Evolutionary conservation across 2,329 filamentous ascomycete genomes (phyloP).

Genomic region (Fusarium sp.): DNA sequence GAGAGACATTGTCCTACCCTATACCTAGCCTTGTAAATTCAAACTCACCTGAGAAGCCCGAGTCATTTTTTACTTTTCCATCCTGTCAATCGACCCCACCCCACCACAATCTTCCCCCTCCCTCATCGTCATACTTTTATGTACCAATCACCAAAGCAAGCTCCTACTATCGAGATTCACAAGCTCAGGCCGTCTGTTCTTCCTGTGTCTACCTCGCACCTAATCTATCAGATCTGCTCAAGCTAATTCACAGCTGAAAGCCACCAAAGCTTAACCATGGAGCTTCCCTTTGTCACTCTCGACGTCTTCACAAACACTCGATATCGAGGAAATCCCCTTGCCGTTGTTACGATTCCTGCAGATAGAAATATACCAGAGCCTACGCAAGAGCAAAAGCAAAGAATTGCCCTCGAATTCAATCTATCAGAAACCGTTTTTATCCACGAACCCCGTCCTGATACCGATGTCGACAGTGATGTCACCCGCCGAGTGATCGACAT

Average conservation of each 20-base stretch:
- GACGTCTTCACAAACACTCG: constrained; percentile 65
- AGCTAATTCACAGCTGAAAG: constrained; percentile 1
- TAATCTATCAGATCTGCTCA: constrained; percentile 1
- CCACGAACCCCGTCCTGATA: constrained; percentile 54
- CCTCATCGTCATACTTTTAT: constrained; percentile 18
- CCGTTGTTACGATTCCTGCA: constrained; percentile 63
- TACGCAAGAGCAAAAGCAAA: constrained; percentile 63
- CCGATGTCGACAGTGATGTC: constrained; percentile 43
- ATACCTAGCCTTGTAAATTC: neutral
- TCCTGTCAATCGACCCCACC: constrained; percentile 11
- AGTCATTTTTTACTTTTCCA: constrained; percentile 21
- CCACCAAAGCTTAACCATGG: constrained; percentile 45
- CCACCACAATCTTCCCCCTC: constrained; percentile 21
- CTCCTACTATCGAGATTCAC: constrained; percentile 19
- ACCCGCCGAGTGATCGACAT: constrained; percentile 62
- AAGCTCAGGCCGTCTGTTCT: neutral
- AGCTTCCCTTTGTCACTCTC: constrained; percentile 61
- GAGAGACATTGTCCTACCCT: constrained; percentile 21
- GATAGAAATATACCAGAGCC: constrained; percentile 46
- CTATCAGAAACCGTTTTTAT: constrained; percentile 72
- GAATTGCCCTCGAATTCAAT: constrained; percentile 70
- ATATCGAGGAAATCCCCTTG: constrained; percentile 68
- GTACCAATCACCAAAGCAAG: neutral
- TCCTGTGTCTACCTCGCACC: neutral
- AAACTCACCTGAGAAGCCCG: neutral